Conservation (phyloP, 2,329 filamentous ascomycete species). For the Aspergillus bombycis region DNA sequence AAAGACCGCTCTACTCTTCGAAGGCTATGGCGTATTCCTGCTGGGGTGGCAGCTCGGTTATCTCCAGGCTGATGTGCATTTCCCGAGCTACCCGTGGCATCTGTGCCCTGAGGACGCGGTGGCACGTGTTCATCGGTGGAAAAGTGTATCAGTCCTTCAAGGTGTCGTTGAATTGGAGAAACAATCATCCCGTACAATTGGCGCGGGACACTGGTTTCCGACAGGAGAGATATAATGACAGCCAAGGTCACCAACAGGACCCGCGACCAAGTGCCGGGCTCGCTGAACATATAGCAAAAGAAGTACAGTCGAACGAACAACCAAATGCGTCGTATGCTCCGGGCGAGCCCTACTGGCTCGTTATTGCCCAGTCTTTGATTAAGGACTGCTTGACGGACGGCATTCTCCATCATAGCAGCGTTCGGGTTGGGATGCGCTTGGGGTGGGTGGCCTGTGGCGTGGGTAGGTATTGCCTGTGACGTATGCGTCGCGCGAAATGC, state of each 20-base stretch:
- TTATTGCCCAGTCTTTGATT: constrained; percentile 31
- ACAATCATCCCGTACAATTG: constrained; percentile 39
- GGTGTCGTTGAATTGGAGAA: constrained; percentile 46
- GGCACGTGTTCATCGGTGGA: constrained; percentile 26
- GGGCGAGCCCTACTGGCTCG: constrained; percentile 41
- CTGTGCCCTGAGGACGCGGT: constrained; percentile 9
- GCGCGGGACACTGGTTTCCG: constrained; percentile 44
- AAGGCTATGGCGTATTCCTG: constrained; percentile 34
- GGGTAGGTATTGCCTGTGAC: constrained; percentile 3
- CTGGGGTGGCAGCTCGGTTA: constrained; percentile 9
- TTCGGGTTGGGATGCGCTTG: constrained; percentile 20
- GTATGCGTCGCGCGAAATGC: constrained; percentile 18
- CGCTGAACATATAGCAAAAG: constrained; percentile 62
- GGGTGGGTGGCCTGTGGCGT: constrained; percentile 9
- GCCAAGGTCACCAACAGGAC: constrained; percentile 44
- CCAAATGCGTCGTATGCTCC: constrained; percentile 55
- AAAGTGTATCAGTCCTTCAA: constrained; percentile 46
- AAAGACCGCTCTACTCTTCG: constrained; percentile 58
- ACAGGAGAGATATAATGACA: constrained; percentile 43
- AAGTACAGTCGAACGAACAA: constrained; percentile 61
- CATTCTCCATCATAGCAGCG: constrained; percentile 32
- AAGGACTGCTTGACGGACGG: constrained; percentile 36
- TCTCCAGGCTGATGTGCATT: constrained; percentile 11
- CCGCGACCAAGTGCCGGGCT: constrained; percentile 50
- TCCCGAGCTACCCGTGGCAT: background rate